A percentile compares a stretch with the other conserved stretches of the same genome.
phyloP scores from a whole-genome alignment of 2,329 filamentous ascomycete species.

The Fusarium succisae region DNA sequence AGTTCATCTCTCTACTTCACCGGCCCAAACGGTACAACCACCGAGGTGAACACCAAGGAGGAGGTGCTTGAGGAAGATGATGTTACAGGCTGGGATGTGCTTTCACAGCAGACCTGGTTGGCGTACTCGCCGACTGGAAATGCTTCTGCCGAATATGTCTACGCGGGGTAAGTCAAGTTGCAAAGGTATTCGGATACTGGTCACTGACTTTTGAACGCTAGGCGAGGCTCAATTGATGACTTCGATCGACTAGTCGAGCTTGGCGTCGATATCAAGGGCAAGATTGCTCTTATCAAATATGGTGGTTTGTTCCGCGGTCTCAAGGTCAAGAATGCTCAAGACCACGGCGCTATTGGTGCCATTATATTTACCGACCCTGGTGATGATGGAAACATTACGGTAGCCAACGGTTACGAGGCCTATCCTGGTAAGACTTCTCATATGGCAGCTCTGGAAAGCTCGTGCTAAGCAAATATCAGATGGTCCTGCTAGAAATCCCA shows the following conservation, averaged over 20 bases:
- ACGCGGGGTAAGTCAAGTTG: slow-evolving; percentile 65
- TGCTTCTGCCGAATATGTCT: slow-evolving; percentile 79
- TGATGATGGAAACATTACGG: slow-evolving; percentile 80
- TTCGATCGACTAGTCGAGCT: slow-evolving; percentile 76
- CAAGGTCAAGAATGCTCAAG: slow-evolving; percentile 85
- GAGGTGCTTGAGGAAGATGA: slow-evolving; percentile 77
- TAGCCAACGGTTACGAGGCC: slow-evolving; percentile 74
- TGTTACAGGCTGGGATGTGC: slow-evolving; percentile 73
- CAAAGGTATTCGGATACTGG: fast-evolving
- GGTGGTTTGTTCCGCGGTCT: slow-evolving; percentile 81
- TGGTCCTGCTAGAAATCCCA: slow-evolving; percentile 80
- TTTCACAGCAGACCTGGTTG: slow-evolving; percentile 78
- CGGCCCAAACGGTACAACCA: slow-evolving; percentile 57
- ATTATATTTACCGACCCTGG: slow-evolving; percentile 87
- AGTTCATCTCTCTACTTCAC: slow-evolving; percentile 59
- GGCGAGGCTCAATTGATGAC: slow-evolving; percentile 74
- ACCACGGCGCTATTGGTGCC: slow-evolving; percentile 83
- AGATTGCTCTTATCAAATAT: slow-evolving; percentile 82
- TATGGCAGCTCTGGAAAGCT: fast-evolving
- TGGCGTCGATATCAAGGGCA: slow-evolving; percentile 75
- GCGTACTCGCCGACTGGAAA: slow-evolving; percentile 84
- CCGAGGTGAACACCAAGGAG: slow-evolving; percentile 75
- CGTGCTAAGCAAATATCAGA: slow-evolving; percentile 21
- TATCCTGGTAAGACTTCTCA: slow-evolving; percentile 63
- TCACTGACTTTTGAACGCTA: slow-evolving; percentile 6